Percentiles rank a stretch among this genome's conserved stretches.
Conservation (phyloP, 1,284 basidiomycete genomes). For the Dichomitus squalens region DNA sequence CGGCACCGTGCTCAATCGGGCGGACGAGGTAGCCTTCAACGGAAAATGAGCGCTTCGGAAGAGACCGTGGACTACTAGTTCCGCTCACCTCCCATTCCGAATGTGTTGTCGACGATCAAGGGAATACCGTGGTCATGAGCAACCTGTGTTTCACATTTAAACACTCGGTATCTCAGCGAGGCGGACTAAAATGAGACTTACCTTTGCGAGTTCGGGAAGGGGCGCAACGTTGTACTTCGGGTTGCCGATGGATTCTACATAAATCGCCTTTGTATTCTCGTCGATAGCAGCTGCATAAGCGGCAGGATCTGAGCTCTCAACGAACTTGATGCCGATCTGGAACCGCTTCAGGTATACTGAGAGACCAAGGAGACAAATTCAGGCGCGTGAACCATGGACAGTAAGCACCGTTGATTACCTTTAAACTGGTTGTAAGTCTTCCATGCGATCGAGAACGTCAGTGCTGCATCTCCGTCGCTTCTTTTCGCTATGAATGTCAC, state of each 20-base stretch:
- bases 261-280: conserved; percentile 80
- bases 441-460: background rate
- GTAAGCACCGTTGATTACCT: conserved; percentile 40
- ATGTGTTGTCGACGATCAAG: conserved; percentile 89
- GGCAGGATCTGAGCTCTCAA: conserved; percentile 62
- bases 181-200: conserved; percentile 19
- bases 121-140: conserved; percentile 80
- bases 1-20: conserved; percentile 78
- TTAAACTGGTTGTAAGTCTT: conserved; percentile 91
- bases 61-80: background rate
- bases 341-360: conserved; percentile 77
- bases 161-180: background rate
- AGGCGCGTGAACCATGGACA: background rate
- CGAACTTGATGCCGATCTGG: conserved; percentile 81
- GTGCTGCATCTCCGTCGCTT: no score
- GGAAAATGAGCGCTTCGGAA: background rate
- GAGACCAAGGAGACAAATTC: background rate
- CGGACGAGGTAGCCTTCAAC: conserved; percentile 66
- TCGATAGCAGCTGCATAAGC: conserved; percentile 78
- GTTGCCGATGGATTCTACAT: conserved; percentile 86
- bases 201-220: conserved; percentile 78
- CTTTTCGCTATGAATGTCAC: no score
- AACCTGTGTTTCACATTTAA: conserved; percentile 27
- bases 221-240: conserved; percentile 75
- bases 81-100: conserved; percentile 74